Conservation (phyloP, 1,139 yeast genomes). For the Groenewaldozyma auringiensis region DNA sequence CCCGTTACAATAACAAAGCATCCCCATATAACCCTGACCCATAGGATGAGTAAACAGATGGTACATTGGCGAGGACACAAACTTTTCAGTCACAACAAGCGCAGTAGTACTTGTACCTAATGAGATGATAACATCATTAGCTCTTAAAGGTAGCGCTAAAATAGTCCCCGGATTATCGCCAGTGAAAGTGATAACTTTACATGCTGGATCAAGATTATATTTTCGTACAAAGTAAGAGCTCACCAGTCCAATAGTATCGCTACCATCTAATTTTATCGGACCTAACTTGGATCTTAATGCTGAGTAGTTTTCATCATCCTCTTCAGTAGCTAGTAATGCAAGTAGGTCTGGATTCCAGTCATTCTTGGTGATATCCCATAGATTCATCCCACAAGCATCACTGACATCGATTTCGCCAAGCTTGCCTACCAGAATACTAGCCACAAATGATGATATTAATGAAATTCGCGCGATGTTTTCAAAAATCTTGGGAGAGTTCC, state of each 20-base stretch:
- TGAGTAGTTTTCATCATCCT: conserved; percentile 13
- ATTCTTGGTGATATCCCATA: conserved; percentile 56
- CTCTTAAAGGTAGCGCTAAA: conserved; percentile 66
- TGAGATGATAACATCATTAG: conserved; percentile 72
- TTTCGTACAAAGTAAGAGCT: conserved; percentile 52
- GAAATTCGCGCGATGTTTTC: conserved; percentile 54
- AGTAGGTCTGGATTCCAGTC: conserved; percentile 49
- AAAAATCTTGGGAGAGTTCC: conserved; percentile 48
- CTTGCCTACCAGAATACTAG: conserved; percentile 60
- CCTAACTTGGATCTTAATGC: conserved; percentile 47
- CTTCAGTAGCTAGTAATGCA: conserved; percentile 29
- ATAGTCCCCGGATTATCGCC: conserved; percentile 92
- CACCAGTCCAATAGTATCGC: conserved; percentile 37
- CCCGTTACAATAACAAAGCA: conserved; percentile 92
- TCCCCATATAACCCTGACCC: conserved; percentile 76
- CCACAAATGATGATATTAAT: conserved; percentile 70
- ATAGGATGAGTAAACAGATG: conserved; percentile 84
- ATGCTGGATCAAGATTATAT: conserved; percentile 50
- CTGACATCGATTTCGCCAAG: conserved; percentile 65
- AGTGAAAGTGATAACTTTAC: conserved; percentile 61
- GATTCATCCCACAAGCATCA: conserved; percentile 89
- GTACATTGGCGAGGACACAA: conserved; percentile 71
- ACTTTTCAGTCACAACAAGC: conserved; percentile 67
- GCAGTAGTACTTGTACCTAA: conserved; percentile 90
- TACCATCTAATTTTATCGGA: conserved; percentile 32